phyloP scores from a whole-genome alignment of 805 yeast species.

The Lipomyces sp. region DNA sequence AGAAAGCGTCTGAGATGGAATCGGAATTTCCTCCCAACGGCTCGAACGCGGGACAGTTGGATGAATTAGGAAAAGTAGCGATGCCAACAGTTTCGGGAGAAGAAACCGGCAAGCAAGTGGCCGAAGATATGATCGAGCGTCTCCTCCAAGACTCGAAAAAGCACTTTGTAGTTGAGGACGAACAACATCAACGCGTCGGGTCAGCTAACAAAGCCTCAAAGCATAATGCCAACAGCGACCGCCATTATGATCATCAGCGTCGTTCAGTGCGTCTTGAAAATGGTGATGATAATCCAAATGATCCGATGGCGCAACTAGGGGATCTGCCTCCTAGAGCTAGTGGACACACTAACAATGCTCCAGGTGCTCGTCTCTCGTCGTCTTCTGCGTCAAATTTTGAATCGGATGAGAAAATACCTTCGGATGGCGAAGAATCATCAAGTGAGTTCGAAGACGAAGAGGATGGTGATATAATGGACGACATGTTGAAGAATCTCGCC shows the following conservation, averaged over 20 bases:
- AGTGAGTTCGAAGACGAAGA: slow-evolving; percentile 54
- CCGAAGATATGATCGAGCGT: slow-evolving; percentile 31
- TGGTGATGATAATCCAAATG: slow-evolving; percentile 2
- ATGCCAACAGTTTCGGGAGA: slow-evolving; percentile 1
- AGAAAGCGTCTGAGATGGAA: slow-evolving; percentile 3
- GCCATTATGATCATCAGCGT: slow-evolving; percentile 8
- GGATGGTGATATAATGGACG: slow-evolving; percentile 46
- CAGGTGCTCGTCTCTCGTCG: neutral
- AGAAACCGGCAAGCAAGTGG: slow-evolving; percentile 14
- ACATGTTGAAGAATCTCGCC: slow-evolving; percentile 45
- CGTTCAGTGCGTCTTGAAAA: neutral
- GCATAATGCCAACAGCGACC: slow-evolving; percentile 8
- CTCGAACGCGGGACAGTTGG: slow-evolving; percentile 6
- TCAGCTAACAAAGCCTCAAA: neutral
- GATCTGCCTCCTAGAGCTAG: neutral
- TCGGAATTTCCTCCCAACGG: slow-evolving; percentile 1
- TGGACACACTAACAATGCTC: neutral
- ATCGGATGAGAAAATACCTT: neutral
- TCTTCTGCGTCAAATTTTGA: neutral
- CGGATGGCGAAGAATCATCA: slow-evolving; percentile 5
- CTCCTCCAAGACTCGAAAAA: slow-evolving; percentile 26
- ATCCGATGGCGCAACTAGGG: neutral
- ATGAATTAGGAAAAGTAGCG: slow-evolving; percentile 13
- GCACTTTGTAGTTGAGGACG: slow-evolving; percentile 32
- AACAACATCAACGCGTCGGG: neutral